A percentile compares a stretch with the other conserved stretches of the same genome.
These are phyloP conservation scores for Calonectria honghensis DNA, from an alignment of 2,329 filamentous ascomycete genomes.

Conservation along the genomic window DNA sequence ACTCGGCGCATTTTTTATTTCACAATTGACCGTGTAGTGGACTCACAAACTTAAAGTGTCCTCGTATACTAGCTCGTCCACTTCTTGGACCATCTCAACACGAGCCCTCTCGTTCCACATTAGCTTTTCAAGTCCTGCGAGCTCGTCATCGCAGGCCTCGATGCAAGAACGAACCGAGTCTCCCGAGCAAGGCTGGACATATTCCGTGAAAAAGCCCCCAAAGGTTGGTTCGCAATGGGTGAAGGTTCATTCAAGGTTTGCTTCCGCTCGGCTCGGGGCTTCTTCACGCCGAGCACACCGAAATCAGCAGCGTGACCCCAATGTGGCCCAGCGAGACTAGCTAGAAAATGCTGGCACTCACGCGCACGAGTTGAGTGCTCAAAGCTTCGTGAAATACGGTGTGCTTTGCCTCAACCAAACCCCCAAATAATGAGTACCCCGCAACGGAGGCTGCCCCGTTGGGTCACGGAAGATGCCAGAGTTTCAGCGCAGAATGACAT, in stretches of 20 bases:
- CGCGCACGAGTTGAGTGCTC: not conserved
- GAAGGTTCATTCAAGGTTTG: not conserved
- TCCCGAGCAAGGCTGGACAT: not conserved
- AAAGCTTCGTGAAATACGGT: not conserved
- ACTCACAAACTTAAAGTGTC: no score
- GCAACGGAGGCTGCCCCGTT: constrained; percentile 25
- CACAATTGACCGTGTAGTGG: not conserved
- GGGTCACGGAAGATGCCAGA: constrained; percentile 25
- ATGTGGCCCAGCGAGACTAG: not conserved
- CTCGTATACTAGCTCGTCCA: constrained; percentile 6
- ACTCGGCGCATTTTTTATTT: not conserved
- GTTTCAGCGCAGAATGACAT: constrained; percentile 11
- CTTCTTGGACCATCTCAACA: not conserved
- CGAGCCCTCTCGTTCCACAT: constrained; percentile 6
- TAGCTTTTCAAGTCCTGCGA: not conserved
- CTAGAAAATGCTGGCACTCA: not conserved
- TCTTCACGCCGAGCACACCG: constrained; percentile 7
- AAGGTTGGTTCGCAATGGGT: not conserved
- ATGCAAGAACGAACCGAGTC: constrained; percentile 2
- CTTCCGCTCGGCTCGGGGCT: constrained; percentile 1
- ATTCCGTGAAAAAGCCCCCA: not conserved
- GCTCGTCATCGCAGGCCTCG: not conserved
- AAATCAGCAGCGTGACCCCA: not conserved
- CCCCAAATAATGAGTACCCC: constrained; percentile 4
- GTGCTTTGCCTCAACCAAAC: constrained; percentile 6